Evolutionary conservation across 148 eudicot genomes (phyloP), one percentile per base, ranked within the genome.

Genomic region (Rhododendron molle): DNA sequence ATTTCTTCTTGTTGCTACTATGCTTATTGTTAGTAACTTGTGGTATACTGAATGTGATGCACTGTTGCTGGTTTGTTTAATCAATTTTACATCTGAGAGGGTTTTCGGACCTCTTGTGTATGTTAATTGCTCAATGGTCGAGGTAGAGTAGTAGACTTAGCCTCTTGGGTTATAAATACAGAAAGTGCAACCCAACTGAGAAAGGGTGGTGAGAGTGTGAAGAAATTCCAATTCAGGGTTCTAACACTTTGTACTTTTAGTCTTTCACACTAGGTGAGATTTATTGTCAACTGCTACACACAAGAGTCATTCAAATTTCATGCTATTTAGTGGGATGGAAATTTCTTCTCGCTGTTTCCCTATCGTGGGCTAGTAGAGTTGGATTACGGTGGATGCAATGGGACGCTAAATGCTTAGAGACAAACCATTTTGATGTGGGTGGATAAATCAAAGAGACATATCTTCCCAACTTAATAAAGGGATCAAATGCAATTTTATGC

Each of bases 1-100:
- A 94, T 85, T 46, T 62, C 78, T 77, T 78, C 9, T 86, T 58
- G 85, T 83, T 38, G 32, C 13, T 86, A 26, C 72, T 84, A 34
- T 49, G 1, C n/a, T 85, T 11, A 26, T 28, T 47, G 62, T 46
- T 30, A 1, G 40, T 1, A 87, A 56, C 28, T 30, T 47, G 14
- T 32, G 12, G 40, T 54, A 11, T 65, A 20, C 56, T 32, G 46
- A 38, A 81, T n/a, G 23, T 79, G 83, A 77, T 86, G 77, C 26
- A 65, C 46, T 65, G 28, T 82, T 36, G n/a, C 11, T 69, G 78
- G 14, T n/a, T 40, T 62, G 40, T 82, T 65, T 30, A 38, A 73
- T 50, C 21, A 34, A 49, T 73, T 50, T 83, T 76, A 52, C 46
- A 20, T 52, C 26, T 69, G 58, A 21, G 47, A 10, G 71, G 71